Percentiles rank a stretch among this genome's conserved stretches.
Evolutionary conservation across 176 grass and related monocot genomes (phyloP).

Genomic region (Puccinellia tenuiflora): DNA sequence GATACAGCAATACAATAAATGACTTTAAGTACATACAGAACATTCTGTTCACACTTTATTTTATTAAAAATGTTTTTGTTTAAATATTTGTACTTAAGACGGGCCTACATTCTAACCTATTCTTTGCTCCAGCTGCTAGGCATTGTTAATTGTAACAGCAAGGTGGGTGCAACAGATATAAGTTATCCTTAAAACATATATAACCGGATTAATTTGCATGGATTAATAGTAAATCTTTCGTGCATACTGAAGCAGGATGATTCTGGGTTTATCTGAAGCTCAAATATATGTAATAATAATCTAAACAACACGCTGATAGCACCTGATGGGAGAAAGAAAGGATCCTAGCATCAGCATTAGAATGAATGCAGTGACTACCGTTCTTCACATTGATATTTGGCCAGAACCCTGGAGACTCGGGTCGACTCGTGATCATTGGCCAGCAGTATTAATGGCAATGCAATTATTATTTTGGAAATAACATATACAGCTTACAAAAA

Average conservation of each 20-base stretch:
- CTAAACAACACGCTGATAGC: neutral
- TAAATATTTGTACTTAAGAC: neutral
- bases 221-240: neutral
- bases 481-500: conserved; percentile 5
- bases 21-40: neutral
- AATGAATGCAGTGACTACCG: neutral
- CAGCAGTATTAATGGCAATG: conserved; percentile 13
- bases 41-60: neutral
- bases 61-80: neutral
- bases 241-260: neutral
- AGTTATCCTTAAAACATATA: neutral
- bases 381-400: neutral
- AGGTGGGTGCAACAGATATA: neutral
- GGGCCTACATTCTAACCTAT: neutral
- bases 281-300: neutral
- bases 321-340: neutral
- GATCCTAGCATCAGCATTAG: neutral
- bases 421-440: neutral
- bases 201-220: neutral
- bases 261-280: neutral
- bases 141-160: neutral
- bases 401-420: neutral
- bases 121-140: neutral
- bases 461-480: conserved; percentile 20
- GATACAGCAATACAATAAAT: neutral